Conservation (phyloP, 192 early-diverging fungal genomes). For the Diversispora epigaea region DNA sequence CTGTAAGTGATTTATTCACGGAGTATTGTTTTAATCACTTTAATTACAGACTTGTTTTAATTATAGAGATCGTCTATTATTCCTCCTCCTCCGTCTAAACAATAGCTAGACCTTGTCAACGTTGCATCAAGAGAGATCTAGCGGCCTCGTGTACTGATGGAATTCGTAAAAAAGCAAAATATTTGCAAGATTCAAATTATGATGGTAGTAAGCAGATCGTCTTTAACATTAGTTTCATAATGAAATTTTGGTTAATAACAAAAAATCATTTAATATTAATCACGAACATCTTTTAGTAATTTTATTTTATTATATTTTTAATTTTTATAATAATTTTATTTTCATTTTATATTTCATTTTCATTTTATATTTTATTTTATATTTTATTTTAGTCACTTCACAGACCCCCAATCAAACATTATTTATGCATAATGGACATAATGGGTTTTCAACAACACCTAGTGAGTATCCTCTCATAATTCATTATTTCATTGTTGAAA, state of each 20-base stretch:
- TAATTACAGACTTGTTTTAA: background rate
- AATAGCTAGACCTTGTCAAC: slow-evolving; percentile 76
- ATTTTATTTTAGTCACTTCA: background rate
- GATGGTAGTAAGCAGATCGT: slow-evolving; percentile 25
- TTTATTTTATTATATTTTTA: too few species aligned
- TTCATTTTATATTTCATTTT: background rate
- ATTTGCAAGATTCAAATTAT: slow-evolving; percentile 69
- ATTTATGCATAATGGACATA: slow-evolving; percentile 33
- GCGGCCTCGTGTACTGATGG: slow-evolving; percentile 78
- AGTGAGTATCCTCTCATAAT: slow-evolving; percentile 3
- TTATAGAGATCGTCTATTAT: background rate
- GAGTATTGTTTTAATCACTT: background rate
- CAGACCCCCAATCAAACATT: slow-evolving; percentile 2
- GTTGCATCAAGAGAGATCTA: slow-evolving; percentile 82
- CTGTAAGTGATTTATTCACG: slow-evolving; percentile 43
- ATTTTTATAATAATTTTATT: background rate
- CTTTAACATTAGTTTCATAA: slow-evolving; percentile 5
- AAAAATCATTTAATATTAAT: too few species aligned
- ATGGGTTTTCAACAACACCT: slow-evolving; percentile 12
- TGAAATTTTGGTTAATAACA: too few species aligned
- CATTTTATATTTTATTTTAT: background rate
- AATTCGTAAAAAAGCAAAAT: slow-evolving; percentile 88
- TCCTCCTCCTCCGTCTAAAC: background rate
- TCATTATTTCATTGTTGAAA: background rate
- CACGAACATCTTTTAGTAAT: too few species aligned